Base-by-base conservation (phyloP, 2,329 filamentous ascomycete species). In the Simplicillium sp. region DNA sequence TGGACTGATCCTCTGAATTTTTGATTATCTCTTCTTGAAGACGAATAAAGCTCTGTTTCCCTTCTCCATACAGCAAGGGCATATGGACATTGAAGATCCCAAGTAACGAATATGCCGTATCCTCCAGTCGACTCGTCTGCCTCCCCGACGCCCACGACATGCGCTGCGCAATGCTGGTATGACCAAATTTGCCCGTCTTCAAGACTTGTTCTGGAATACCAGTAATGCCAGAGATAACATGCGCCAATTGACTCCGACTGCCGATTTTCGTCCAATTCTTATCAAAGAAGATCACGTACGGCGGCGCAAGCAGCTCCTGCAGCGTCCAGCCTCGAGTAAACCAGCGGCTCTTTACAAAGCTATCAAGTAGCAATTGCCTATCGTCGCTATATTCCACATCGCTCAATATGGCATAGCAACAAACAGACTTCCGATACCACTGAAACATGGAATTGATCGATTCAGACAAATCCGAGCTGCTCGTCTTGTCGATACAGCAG, bases 81-180 rank as follows among this genome's bases (percentile, higher is more conserved):
- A 58, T 54, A 15, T 50, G 51, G 1, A 59, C 43, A 20, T 44
- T 45, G 13, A 57, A 55, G 3, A 57, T 38, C 0, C 55, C 55
- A 3, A 57, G 38, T 1, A 56, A 39, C 8, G 45, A 53, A 35
- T 56, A 57, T 0, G 54, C 52, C 4, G 40, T 33, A 36, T 59
- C 51, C 37, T 55, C 46, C 33, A 29, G 9, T 13, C 50, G 46
- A 2, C 38, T 51, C 4, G 48, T 54, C 29, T 46, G 4, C 16
- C 54, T 38, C 3, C 3, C 14, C 3, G 34, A 14, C 11, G 46
- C 40, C 48, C 48, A 50, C 17, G 43, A 46, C 39, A 50, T 37
- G n/a, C 47, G n/a, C 42, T 20, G 20, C 5, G 20, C 20, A 25
- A 40, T 31, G 34, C 37, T 34, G 25, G 32, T 35, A 51, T 25